Evolutionary conservation across 2,329 filamentous ascomycete genomes (phyloP).

Genomic region (Aspergillus unguis): DNA sequence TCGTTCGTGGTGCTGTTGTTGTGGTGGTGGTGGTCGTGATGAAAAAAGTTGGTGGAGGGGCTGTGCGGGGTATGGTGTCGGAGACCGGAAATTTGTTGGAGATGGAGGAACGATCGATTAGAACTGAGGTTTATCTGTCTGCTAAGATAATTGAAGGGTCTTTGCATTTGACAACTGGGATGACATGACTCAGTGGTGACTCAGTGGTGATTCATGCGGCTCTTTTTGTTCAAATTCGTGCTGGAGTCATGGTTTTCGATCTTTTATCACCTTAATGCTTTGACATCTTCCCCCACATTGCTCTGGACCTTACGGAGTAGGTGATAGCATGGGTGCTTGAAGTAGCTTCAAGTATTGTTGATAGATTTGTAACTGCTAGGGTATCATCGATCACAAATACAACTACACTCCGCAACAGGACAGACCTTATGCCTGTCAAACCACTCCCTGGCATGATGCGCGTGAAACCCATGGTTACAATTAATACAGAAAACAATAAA

Average conservation of each 20-base stretch:
- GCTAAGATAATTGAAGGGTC: too few species aligned
- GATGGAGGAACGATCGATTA: not conserved
- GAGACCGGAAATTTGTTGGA: not conserved
- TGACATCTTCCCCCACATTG: not conserved
- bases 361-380: not conserved
- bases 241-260: not conserved
- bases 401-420: slow-evolving; percentile 41
- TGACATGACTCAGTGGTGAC: not conserved
- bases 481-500: slow-evolving; percentile 61
- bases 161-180: too few species aligned
- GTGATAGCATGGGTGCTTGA: too few species aligned
- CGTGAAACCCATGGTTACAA: slow-evolving; percentile 64
- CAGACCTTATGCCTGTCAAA: slow-evolving; percentile 46
- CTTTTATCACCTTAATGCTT: not conserved
- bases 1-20: slow-evolving; percentile 1
- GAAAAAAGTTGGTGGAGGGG: not conserved
- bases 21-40: slow-evolving; percentile 5
- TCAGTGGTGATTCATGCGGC: not conserved
- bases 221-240: not conserved
- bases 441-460: slow-evolving; percentile 61
- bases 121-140: not conserved
- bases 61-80: not conserved
- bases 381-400: slow-evolving; percentile 39
- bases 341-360: not conserved
- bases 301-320: too few species aligned